phyloP scores from a whole-genome alignment of 75 land plant species.

The Sequoia sempervirens region DNA sequence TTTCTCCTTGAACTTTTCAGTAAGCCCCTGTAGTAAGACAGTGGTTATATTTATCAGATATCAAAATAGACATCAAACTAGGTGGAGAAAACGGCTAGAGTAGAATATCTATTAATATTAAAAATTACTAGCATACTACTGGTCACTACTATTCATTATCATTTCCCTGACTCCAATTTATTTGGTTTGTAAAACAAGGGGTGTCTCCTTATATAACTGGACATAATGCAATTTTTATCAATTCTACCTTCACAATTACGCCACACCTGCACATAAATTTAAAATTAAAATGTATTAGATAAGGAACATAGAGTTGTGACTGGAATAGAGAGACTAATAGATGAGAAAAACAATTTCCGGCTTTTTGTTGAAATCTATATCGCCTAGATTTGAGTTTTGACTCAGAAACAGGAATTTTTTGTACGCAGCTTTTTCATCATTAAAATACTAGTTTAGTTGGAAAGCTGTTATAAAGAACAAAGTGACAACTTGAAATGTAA shows the following conservation, averaged over 20 bases:
- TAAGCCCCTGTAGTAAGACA: constrained; percentile 61
- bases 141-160: no score
- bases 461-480: constrained; percentile 4
- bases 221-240: no score
- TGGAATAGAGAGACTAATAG: not conserved
- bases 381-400: not conserved
- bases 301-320: not conserved
- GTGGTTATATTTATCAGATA: not conserved
- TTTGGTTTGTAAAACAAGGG: not conserved
- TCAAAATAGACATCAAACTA: not conserved
- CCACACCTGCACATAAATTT: constrained; percentile 57
- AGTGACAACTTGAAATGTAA: no score
- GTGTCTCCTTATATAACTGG: no score
- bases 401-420: not conserved
- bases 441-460: not conserved
- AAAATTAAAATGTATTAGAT: not conserved
- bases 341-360: not conserved
- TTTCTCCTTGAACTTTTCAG: constrained; percentile 89
- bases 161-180: no score
- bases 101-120: no score
- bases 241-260: constrained; percentile 66
- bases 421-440: no score
- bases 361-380: not conserved
- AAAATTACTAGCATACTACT: no score
- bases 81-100: not conserved